These are phyloP conservation scores for Apocynum venetum DNA, from an alignment of 257 asterid species.

Conservation along the genomic window DNA sequence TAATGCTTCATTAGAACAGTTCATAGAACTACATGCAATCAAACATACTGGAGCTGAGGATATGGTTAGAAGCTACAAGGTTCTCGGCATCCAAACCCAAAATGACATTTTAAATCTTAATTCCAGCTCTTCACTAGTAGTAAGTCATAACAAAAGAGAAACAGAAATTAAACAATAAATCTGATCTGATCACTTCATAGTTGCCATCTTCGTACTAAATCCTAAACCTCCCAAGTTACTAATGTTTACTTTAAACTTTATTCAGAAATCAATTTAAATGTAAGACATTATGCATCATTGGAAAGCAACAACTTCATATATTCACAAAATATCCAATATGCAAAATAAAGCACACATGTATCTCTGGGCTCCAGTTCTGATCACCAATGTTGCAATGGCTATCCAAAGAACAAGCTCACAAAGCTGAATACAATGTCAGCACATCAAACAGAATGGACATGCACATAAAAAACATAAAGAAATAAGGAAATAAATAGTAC, in stretches of 20 bases:
- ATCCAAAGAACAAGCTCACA: neutral
- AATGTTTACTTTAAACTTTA: no score
- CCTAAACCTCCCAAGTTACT: neutral
- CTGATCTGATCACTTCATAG: neutral
- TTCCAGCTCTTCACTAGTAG: neutral
- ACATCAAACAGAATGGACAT: neutral
- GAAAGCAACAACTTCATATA: neutral
- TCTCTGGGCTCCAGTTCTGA: neutral
- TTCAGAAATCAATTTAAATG: no score
- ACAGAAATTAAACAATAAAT: neutral
- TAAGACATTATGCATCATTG: neutral
- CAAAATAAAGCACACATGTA: neutral
- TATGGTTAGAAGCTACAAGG: neutral
- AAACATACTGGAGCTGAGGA: neutral
- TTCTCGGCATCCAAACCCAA: neutral
- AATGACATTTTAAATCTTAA: neutral
- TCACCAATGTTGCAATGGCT: no score
- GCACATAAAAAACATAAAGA: neutral
- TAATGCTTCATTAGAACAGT: neutral
- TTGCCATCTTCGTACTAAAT: neutral
- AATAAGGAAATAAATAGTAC: neutral
- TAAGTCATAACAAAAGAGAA: neutral
- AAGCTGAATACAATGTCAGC: neutral
- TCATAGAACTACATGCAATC: neutral
- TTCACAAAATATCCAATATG: neutral